Percentiles rank a stretch among this genome's conserved stretches.
phyloP scores from a whole-genome alignment of 139 green algal genomes.

The Chlamydomonas eustigma region DNA sequence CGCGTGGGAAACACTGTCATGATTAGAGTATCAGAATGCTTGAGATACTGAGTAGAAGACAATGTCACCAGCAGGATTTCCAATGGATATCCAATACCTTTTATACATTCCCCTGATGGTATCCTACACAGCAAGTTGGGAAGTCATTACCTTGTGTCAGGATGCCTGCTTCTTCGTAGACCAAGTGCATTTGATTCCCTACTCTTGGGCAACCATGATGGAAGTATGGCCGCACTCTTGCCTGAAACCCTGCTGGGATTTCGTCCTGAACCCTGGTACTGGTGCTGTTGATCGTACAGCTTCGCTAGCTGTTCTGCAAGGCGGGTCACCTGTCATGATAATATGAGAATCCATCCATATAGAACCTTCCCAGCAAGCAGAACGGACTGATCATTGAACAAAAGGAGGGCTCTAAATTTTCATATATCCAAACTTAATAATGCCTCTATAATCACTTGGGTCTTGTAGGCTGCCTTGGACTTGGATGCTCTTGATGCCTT shows the following conservation, averaged over 20 bases:
- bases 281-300: constrained; percentile 27
- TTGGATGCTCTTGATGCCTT: constrained; percentile 22
- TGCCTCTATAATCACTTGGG: constrained; percentile 33
- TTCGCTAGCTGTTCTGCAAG: constrained; percentile 29
- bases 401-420: background rate
- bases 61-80: too few relatives aligned
- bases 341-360: background rate
- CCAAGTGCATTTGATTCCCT: too few relatives aligned
- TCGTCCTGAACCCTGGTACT: background rate
- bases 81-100: too few relatives aligned
- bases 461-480: constrained; percentile 45
- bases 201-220: too few relatives aligned
- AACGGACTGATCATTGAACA: background rate
- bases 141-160: too few relatives aligned
- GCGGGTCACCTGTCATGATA: background rate
- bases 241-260: background rate
- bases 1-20: too few relatives aligned
- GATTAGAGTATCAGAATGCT: too few relatives aligned
- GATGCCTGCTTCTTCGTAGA: too few relatives aligned
- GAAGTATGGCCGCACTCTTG: too few relatives aligned
- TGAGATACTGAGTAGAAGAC: too few relatives aligned
- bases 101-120: too few relatives aligned
- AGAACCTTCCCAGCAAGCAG: background rate
- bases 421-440: background rate
- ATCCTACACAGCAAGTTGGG: too few relatives aligned